phyloP scores from a whole-genome alignment of 2,329 filamentous ascomycete species.

The Xylaria sp. region DNA sequence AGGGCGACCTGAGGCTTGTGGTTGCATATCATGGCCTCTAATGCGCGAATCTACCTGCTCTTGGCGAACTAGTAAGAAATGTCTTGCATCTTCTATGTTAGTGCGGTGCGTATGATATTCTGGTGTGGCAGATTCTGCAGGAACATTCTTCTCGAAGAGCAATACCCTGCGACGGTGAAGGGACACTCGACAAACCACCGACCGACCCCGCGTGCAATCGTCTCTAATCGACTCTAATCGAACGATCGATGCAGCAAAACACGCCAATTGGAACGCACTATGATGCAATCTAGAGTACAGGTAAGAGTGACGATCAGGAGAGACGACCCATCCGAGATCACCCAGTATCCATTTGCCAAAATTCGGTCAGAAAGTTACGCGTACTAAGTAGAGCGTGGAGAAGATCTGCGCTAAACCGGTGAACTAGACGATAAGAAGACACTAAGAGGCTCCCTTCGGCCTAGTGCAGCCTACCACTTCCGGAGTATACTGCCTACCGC shows the following conservation, averaged over 20 bases:
- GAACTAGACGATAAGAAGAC: neutral
- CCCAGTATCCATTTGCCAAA: slow-evolving; percentile 9
- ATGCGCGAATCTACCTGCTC: slow-evolving; percentile 5
- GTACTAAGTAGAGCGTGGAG: neutral
- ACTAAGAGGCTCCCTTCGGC: slow-evolving; percentile 16
- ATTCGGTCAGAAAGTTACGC: slow-evolving; percentile 4
- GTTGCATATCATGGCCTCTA: slow-evolving; percentile 9
- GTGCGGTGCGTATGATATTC: neutral
- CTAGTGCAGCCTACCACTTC: neutral
- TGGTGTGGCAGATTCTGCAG: slow-evolving; percentile 16
- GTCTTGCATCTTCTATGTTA: slow-evolving; percentile 24
- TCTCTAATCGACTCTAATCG: no score
- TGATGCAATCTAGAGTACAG: slow-evolving; percentile 25
- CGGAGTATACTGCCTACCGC: neutral
- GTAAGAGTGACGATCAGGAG: slow-evolving; percentile 8
- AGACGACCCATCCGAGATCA: slow-evolving; percentile 1
- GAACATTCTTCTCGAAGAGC: slow-evolving; percentile 21
- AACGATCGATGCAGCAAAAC: slow-evolving; percentile 11
- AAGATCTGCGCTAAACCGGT: slow-evolving; percentile 10
- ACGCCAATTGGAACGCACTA: slow-evolving; percentile 10
- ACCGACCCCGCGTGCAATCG: no score
- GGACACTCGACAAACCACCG: no score
- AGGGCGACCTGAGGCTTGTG: neutral
- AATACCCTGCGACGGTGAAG: slow-evolving; percentile 13
- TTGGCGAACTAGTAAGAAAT: slow-evolving; percentile 29